Base-by-base conservation (phyloP, 345 rosid genomes). In the Gossypioides kirkii region DNA sequence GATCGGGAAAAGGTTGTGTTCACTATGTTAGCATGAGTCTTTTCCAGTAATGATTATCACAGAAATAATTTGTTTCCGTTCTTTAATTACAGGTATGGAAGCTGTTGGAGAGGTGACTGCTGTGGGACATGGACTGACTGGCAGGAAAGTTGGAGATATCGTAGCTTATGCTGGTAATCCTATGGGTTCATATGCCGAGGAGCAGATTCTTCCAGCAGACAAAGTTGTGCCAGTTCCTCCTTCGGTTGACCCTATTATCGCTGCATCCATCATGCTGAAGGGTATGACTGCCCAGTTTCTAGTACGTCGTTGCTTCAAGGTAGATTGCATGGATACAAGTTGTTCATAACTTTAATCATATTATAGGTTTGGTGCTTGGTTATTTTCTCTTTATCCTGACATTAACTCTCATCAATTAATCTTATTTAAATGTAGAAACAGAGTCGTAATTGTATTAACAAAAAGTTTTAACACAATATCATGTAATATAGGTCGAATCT, bases 271-370 rank as follows among this genome's bases (percentile, higher is more conserved):
- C 77, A 73, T 92, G 74, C 86, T 87, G 71, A 94, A 94, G 86
- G 98, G 98, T 61, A 90, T 94, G 98, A 94, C 98, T 16, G 87
- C 94, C 52, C 97, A 94, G 80, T 82, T 76, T 73, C 87, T 92
- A 52, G 70, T 90, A 60, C 87, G 78, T 43, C 89, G 86, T 70
- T 92, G 97, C 85, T 92, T 90, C 83, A 94, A 89, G 97, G 98
- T 92, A 74, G 56, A 78, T 72, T 75, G 46, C 49, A 61, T 69
- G 13, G 62, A 49, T 9, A 10, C 18, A 20, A 18, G 26, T 42
- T 61, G 36, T 47, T 41, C 45, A 16, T 49, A 12, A 62, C 20
- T 28, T 28, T 50, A 5, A 47, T 73, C 22, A 20, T 41, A 56
- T 17, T 13, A 45, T 41, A 38, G n/a, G n/a, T 22, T 54, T 38